Conservation (phyloP, 1,284 basidiomycete species). For the Cutaneotrichosporon cutaneum region DNA sequence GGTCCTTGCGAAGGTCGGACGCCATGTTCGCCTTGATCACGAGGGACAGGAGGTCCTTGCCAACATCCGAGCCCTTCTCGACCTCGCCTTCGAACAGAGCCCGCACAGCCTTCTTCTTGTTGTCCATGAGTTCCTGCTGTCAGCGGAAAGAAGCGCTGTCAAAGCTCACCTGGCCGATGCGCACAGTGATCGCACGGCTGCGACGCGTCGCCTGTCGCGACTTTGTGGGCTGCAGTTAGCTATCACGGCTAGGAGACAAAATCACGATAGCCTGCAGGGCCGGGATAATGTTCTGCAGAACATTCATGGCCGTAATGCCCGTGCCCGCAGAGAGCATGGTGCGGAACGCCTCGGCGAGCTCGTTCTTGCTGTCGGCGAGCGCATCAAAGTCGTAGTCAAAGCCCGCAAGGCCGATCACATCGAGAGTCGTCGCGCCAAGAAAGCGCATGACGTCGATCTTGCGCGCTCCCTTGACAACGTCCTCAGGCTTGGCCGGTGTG, state of each 20-base stretch:
- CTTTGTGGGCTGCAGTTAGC: slow-evolving; percentile 6
- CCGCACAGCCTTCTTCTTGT: slow-evolving; percentile 53
- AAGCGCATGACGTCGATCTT: slow-evolving; percentile 60
- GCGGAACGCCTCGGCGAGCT: slow-evolving; percentile 40
- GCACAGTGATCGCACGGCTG: slow-evolving; percentile 3
- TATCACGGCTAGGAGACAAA: too few species aligned
- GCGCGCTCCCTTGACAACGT: slow-evolving; percentile 16
- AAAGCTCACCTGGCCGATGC: slow-evolving; percentile 7
- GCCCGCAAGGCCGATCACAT: slow-evolving; percentile 66
- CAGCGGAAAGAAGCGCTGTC: not conserved
- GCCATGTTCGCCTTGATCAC: slow-evolving; percentile 65
- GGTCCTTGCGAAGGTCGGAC: slow-evolving; percentile 57
- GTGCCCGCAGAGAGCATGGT: slow-evolving; percentile 9
- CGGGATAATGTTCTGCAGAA: slow-evolving; percentile 64
- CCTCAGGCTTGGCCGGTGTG: slow-evolving; percentile 19
- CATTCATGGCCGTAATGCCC: slow-evolving; percentile 57
- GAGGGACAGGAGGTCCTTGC: slow-evolving; percentile 52
- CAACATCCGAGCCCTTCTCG: slow-evolving; percentile 56
- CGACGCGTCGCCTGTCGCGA: not conserved
- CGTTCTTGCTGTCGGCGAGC: slow-evolving; percentile 32
- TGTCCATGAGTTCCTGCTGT: slow-evolving; percentile 57
- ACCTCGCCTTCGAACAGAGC: slow-evolving; percentile 34
- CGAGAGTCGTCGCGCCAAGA: slow-evolving; percentile 63
- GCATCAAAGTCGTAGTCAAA: slow-evolving; percentile 61
- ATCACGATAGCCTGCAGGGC: slow-evolving; percentile 54